Percentiles rank a stretch among this genome's conserved stretches.
Evolutionary conservation across 75 land plant species (phyloP).

Genomic region (Sequoia sempervirens): DNA sequence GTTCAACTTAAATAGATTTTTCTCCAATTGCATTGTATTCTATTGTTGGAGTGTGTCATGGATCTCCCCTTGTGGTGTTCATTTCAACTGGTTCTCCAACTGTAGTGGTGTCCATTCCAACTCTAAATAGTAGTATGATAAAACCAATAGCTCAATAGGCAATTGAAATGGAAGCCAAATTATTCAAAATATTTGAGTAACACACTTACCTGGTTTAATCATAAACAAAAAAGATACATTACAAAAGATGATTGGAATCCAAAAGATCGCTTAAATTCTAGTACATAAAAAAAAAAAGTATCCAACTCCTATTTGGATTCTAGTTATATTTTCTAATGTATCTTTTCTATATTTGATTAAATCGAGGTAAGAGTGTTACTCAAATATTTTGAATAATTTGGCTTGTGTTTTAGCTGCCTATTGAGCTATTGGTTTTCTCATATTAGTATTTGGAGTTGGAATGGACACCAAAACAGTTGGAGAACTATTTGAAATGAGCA

Average conservation of each 20-base stretch:
- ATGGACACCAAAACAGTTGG: not conserved
- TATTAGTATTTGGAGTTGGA: not conserved
- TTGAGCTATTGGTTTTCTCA: not conserved
- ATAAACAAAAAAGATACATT: not conserved
- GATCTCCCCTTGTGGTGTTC: constrained; percentile 51
- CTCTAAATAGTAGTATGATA: not conserved
- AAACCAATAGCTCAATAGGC: not conserved
- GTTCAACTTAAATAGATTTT: constrained; percentile 14
- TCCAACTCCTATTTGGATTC: no score
- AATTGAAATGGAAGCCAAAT: not conserved
- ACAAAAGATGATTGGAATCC: not conserved
- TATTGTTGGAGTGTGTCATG: constrained; percentile 16
- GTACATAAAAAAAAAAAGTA: no score
- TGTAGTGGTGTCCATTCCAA: not conserved
- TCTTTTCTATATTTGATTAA: no score
- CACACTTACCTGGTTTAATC: not conserved
- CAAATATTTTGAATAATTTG: not conserved
- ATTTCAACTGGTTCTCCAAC: constrained; percentile 8
- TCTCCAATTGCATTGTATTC: constrained; percentile 29
- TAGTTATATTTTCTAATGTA: no score
- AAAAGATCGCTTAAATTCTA: not conserved
- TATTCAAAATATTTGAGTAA: not conserved
- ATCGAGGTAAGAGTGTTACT: no score
- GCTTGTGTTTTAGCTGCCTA: not conserved
- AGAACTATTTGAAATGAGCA: constrained; percentile 25